These are phyloP conservation scores for Lasiodiplodia hormozganensis DNA, from an alignment of 2,329 filamentous ascomycete genomes.

Conservation along the genomic window DNA sequence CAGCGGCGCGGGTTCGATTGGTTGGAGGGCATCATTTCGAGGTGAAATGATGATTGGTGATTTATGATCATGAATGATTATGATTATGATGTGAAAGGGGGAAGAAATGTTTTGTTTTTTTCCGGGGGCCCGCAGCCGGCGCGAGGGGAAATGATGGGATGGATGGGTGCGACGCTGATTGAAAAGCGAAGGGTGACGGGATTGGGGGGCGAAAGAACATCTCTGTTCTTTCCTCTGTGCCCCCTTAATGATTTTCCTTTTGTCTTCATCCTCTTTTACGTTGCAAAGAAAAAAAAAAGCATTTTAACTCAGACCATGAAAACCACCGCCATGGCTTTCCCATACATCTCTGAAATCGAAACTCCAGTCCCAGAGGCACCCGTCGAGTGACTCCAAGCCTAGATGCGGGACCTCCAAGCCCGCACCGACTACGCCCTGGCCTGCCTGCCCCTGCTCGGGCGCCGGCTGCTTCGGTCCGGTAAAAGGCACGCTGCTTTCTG, in stretches of 20 bases:
- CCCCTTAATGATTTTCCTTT: neutral
- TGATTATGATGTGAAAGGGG: neutral
- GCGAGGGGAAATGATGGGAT: neutral
- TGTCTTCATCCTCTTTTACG: neutral
- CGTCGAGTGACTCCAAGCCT: constrained; percentile 26
- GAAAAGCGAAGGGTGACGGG: neutral
- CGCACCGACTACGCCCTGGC: neutral
- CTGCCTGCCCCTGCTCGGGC: neutral
- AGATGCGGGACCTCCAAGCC: constrained; percentile 22
- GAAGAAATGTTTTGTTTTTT: neutral
- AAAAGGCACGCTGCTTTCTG: neutral
- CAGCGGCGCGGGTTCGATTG: constrained; percentile 53
- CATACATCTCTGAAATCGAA: constrained; percentile 26
- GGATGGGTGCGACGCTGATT: neutral
- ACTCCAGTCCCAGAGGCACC: constrained; percentile 24
- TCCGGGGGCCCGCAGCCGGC: neutral
- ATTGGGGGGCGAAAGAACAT: neutral
- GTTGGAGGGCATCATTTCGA: constrained; percentile 37
- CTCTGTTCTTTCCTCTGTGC: neutral
- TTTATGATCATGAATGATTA: no score
- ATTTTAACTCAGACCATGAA: constrained; percentile 19
- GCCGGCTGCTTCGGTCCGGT: neutral
- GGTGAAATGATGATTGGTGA: no score
- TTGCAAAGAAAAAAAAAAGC: neutral
- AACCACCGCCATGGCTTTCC: constrained; percentile 21